phyloP scores from a whole-genome alignment of 805 yeast genomes.

The Lipomyces sp. region DNA sequence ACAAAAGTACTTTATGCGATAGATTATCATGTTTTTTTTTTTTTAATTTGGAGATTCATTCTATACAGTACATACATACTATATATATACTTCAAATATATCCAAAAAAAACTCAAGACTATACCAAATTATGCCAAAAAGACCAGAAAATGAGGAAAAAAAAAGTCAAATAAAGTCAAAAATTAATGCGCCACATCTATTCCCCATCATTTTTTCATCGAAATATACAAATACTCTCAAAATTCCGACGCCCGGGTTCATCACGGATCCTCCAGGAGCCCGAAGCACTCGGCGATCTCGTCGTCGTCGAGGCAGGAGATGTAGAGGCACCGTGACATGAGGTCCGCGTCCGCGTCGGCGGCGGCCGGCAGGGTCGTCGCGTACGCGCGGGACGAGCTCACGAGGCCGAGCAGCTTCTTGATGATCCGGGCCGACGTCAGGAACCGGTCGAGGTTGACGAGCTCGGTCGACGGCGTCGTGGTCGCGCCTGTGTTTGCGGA shows the following conservation, averaged over 20 bases:
- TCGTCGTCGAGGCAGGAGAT: slow-evolving; percentile 68
- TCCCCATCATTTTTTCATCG: background rate
- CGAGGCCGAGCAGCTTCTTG: slow-evolving; percentile 70
- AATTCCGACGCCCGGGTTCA: too few species aligned
- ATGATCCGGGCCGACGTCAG: slow-evolving; percentile 72
- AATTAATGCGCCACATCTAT: background rate
- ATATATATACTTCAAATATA: too few species aligned
- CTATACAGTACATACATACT: background rate
- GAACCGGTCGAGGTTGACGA: slow-evolving; percentile 76
- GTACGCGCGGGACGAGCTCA: slow-evolving; percentile 81
- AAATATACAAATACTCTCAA: background rate
- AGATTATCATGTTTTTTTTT: background rate
- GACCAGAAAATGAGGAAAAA: background rate
- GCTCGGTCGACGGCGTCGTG: slow-evolving; percentile 1
- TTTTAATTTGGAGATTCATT: background rate
- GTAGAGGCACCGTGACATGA: slow-evolving; percentile 80
- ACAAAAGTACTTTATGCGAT: slow-evolving; percentile 22
- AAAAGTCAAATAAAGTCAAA: background rate
- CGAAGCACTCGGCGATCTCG: slow-evolving; percentile 47
- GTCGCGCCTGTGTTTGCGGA: background rate
- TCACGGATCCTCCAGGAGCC: slow-evolving; percentile 33
- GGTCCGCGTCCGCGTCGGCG: slow-evolving; percentile 48
- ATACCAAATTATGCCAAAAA: background rate
- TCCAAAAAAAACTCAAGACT: background rate
- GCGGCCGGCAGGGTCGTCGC: slow-evolving; percentile 38